These are phyloP conservation scores for Colletotrichum coccodes DNA, from an alignment of 2,329 filamentous ascomycete species.

Conservation along the genomic window DNA sequence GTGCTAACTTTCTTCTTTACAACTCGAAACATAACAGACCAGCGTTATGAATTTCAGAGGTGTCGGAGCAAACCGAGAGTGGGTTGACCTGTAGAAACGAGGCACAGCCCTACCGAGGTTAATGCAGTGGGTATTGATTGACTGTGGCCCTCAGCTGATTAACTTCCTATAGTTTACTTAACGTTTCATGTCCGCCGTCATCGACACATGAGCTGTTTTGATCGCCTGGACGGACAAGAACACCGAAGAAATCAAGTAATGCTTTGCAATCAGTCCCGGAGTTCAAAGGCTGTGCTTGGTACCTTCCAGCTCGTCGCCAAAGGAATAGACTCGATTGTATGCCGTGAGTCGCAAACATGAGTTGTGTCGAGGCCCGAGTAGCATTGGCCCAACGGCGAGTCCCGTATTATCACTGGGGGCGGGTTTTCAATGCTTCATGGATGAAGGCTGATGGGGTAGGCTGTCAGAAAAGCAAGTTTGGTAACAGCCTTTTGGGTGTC, in stretches of 20 bases:
- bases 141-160: neutral
- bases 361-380: neutral
- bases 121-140: neutral
- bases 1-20: too few relatives aligned
- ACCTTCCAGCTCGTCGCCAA: neutral
- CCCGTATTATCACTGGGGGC: too few relatives aligned
- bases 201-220: neutral
- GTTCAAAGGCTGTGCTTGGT: neutral
- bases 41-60: neutral
- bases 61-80: neutral
- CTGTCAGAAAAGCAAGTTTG: too few relatives aligned
- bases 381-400: too few relatives aligned
- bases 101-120: slow-evolving; percentile 14
- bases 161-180: slow-evolving; percentile 7
- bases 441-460: too few relatives aligned
- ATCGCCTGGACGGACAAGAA: neutral
- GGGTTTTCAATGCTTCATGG: too few relatives aligned
- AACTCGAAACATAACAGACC: neutral
- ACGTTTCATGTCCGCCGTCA: neutral
- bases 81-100: neutral
- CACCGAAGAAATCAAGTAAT: too few relatives aligned
- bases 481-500: too few relatives aligned
- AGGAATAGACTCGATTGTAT: neutral
- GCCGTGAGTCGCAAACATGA: neutral
- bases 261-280: too few relatives aligned